These are phyloP conservation scores for Emericellopsis cladophorae DNA, from an alignment of 2,329 filamentous ascomycete genomes.

Conservation along the genomic window DNA sequence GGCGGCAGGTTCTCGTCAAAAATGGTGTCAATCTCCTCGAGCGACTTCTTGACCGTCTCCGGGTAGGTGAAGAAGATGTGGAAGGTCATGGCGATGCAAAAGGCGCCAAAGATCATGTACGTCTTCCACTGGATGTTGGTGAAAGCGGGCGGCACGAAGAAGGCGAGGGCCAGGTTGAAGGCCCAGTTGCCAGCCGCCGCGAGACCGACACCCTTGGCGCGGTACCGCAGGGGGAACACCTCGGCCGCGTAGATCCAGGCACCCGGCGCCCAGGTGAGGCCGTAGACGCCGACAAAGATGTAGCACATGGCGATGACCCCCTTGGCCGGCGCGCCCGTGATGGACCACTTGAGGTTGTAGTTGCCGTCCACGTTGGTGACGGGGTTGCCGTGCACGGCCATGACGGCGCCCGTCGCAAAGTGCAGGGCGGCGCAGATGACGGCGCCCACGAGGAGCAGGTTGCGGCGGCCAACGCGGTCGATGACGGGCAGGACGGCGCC, in stretches of 20 bases:
- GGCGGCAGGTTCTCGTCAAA: conserved; percentile 8
- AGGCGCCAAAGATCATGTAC: conserved; percentile 31
- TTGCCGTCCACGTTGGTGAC: conserved; percentile 32
- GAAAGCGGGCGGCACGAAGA: conserved; percentile 23
- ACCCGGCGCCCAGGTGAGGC: conserved; percentile 18
- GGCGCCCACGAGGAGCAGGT: conserved; percentile 31
- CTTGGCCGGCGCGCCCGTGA: conserved; percentile 30
- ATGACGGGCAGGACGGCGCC: conserved; percentile 34
- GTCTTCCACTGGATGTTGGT: conserved; percentile 33
- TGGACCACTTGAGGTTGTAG: conserved; percentile 29
- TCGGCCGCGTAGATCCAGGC: conserved; percentile 9
- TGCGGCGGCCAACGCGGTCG: conserved; percentile 33
- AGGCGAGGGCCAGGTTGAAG: conserved; percentile 25
- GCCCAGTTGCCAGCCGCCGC: conserved; percentile 31
- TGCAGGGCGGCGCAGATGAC: conserved; percentile 31
- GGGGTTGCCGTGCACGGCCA: conserved; percentile 32
- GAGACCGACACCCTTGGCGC: conserved; percentile 40
- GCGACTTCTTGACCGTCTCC: conserved; percentile 31
- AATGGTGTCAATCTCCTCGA: conserved; percentile 48
- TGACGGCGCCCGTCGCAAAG: conserved; percentile 32
- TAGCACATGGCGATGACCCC: conserved; percentile 38
- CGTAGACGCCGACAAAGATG: conserved; percentile 24
- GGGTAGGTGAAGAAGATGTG: conserved; percentile 33
- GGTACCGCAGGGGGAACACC: conserved; percentile 30
- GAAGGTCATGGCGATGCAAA: conserved; percentile 26